phyloP scores from a whole-genome alignment of 1,284 basidiomycete genomes.

The Naganishia albida region DNA sequence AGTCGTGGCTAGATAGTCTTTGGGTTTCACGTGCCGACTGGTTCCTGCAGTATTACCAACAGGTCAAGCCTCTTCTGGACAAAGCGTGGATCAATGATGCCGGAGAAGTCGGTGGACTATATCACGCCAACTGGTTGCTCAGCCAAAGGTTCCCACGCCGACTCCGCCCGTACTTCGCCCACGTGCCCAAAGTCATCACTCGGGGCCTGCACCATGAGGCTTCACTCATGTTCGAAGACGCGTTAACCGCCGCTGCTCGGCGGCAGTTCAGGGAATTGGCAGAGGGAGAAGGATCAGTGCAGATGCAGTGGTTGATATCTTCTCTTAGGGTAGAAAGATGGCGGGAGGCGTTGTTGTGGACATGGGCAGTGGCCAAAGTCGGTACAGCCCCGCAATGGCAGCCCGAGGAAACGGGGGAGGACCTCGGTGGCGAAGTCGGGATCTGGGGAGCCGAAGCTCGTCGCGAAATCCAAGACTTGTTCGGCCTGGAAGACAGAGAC shows the following conservation, averaged over 20 bases:
- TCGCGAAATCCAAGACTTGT: constrained; percentile 40
- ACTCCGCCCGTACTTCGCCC: constrained; percentile 48
- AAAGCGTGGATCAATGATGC: constrained; percentile 42
- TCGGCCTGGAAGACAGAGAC: constrained; percentile 39
- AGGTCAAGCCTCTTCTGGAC: constrained; percentile 45
- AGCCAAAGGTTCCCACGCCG: constrained; percentile 48
- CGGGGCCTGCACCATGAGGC: constrained; percentile 49
- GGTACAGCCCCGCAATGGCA: constrained; percentile 36
- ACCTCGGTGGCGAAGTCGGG: constrained; percentile 30
- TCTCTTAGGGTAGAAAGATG: constrained; percentile 49
- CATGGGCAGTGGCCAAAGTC: constrained; percentile 47
- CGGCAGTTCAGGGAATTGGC: constrained; percentile 47
- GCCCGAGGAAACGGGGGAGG: background rate
- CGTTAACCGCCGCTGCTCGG: constrained; percentile 39
- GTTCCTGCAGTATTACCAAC: constrained; percentile 39
- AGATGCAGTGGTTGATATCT: constrained; percentile 49
- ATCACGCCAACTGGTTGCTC: constrained; percentile 49
- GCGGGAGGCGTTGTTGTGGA: constrained; percentile 52
- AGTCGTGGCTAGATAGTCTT: constrained; percentile 19
- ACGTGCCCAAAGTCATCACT: constrained; percentile 50
- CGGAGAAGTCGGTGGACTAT: constrained; percentile 48
- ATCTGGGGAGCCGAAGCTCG: constrained; percentile 43
- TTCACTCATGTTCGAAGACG: constrained; percentile 49
- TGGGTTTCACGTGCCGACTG: background rate
- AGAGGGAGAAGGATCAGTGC: constrained; percentile 45